These are phyloP conservation scores for Nephelium lappaceum DNA, from an alignment of 345 rosid species.

Conservation along the genomic window DNA sequence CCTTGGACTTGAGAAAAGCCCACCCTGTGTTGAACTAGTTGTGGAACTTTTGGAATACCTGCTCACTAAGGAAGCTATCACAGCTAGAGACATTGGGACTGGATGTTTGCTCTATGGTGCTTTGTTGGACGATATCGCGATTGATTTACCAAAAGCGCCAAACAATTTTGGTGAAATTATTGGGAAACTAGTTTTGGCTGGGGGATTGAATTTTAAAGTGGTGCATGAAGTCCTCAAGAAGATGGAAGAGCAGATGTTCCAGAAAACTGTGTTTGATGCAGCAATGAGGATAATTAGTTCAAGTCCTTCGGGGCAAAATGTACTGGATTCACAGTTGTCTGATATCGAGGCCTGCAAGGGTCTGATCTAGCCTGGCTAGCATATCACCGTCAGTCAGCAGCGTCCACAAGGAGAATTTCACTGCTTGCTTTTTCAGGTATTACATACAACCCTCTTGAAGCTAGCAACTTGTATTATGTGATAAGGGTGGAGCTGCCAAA, in stretches of 20 bases:
- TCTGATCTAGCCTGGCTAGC: constrained; percentile 36
- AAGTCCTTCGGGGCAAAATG: constrained; percentile 36
- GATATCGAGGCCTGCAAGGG: constrained; percentile 62
- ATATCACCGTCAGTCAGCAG: neutral
- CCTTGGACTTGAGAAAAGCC: constrained; percentile 73
- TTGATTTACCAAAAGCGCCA: constrained; percentile 87
- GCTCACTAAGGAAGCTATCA: constrained; percentile 47
- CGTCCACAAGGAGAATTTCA: constrained; percentile 11
- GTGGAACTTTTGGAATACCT: constrained; percentile 54
- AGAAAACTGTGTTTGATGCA: constrained; percentile 59
- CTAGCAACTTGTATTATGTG: constrained; percentile 40
- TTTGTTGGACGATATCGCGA: constrained; percentile 77
- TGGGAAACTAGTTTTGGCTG: constrained; percentile 57
- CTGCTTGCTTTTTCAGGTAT: constrained; percentile 17
- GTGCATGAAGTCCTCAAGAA: constrained; percentile 65
- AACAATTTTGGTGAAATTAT: constrained; percentile 72
- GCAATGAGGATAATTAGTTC: constrained; percentile 43
- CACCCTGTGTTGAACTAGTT: constrained; percentile 57
- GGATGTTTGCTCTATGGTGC: constrained; percentile 77
- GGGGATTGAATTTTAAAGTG: constrained; percentile 53
- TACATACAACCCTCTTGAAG: constrained; percentile 20
- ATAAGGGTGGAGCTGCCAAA: constrained; percentile 36
- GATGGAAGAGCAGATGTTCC: constrained; percentile 64
- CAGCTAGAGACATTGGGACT: constrained; percentile 48
- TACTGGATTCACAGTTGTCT: constrained; percentile 55